Evolutionary conservation across 2,329 filamentous ascomycete genomes (phyloP).

Genomic region (Alternaria dauci): DNA sequence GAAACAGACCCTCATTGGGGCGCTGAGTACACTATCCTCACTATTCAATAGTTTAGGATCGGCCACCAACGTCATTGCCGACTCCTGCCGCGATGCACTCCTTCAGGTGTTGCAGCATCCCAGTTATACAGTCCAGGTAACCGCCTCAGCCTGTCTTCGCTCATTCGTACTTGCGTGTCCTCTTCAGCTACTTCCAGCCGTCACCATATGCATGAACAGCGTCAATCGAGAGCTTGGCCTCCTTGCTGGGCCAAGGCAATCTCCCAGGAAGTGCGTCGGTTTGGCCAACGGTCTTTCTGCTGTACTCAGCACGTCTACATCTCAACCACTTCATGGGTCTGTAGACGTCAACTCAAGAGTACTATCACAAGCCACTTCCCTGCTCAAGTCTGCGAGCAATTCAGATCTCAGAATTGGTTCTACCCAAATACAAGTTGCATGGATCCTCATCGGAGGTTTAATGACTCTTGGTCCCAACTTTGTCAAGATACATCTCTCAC

Average conservation of each 20-base stretch:
- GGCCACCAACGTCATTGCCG: slow-evolving; percentile 79
- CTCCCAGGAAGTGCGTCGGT: slow-evolving; percentile 83
- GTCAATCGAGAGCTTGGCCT: slow-evolving; percentile 85
- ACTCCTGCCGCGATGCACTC: slow-evolving; percentile 83
- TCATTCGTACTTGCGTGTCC: slow-evolving; percentile 89
- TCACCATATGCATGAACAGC: slow-evolving; percentile 97
- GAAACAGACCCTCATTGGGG: slow-evolving; percentile 82
- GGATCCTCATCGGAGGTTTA: slow-evolving; percentile 94
- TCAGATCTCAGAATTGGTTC: slow-evolving; percentile 90
- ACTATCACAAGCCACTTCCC: slow-evolving; percentile 85
- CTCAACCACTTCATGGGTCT: slow-evolving; percentile 90
- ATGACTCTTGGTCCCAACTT: slow-evolving; percentile 98
- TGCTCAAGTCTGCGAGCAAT: slow-evolving; percentile 90
- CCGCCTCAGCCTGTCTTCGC: slow-evolving; percentile 85
- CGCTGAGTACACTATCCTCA: slow-evolving; percentile 80
- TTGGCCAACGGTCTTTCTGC: slow-evolving; percentile 92
- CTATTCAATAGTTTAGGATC: slow-evolving; percentile 83
- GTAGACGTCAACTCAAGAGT: slow-evolving; percentile 95
- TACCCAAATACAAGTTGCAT: slow-evolving; percentile 96
- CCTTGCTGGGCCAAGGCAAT: slow-evolving; percentile 76
- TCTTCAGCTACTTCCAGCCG: slow-evolving; percentile 86
- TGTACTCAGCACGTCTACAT: slow-evolving; percentile 85
- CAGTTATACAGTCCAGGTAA: slow-evolving; percentile 94
- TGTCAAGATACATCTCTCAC: slow-evolving; percentile 96
- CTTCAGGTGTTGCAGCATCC: slow-evolving; percentile 92